These are phyloP conservation scores for Hirschfeldia incana DNA, from an alignment of 345 rosid species.

Conservation along the genomic window DNA sequence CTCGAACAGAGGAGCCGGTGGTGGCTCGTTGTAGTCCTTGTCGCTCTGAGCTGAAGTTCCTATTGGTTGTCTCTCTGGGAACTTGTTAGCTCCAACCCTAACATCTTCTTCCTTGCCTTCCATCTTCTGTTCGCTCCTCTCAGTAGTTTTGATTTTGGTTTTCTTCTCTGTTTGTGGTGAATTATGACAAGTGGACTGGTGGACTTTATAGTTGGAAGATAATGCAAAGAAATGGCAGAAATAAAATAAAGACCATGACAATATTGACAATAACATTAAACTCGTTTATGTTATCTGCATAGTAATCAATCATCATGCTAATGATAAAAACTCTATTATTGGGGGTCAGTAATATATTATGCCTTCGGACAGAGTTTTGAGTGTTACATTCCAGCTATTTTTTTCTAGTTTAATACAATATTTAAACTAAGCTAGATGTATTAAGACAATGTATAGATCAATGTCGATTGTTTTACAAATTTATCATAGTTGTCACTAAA, in stretches of 20 bases:
- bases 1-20: conserved; percentile 48
- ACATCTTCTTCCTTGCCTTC: conserved; percentile 55
- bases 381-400: conserved; percentile 29
- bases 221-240: conserved; percentile 13
- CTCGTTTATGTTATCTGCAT: conserved; percentile 21
- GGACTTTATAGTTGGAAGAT: conserved; percentile 21
- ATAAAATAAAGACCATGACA: conserved; percentile 16
- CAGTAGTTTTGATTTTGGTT: neutral
- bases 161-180: conserved; percentile 10
- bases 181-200: conserved; percentile 4
- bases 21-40: conserved; percentile 52
- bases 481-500: neutral
- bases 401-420: neutral
- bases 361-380: conserved; percentile 27
- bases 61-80: conserved; percentile 47
- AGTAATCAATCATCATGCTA: conserved; percentile 24
- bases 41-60: conserved; percentile 49
- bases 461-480: neutral
- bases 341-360: neutral
- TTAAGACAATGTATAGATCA: neutral
- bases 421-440: neutral
- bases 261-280: conserved; percentile 9
- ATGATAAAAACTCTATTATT: conserved; percentile 14
- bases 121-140: conserved; percentile 15
- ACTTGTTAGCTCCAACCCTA: conserved; percentile 50